phyloP scores from a whole-genome alignment of 2,329 filamentous ascomycete genomes.

The Chrysoporthe austroafricana region DNA sequence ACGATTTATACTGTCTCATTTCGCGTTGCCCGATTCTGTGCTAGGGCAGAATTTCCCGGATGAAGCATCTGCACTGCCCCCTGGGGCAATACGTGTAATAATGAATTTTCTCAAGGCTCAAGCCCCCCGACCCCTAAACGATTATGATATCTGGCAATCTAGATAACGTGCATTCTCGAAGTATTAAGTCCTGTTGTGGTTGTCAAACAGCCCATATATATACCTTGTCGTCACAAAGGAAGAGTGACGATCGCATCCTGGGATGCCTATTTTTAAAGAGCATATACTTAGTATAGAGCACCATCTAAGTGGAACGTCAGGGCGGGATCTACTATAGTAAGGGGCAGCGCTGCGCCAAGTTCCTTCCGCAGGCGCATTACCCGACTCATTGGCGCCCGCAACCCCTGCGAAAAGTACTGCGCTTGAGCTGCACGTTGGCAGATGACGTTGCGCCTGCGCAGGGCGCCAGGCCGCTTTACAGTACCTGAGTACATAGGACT shows the following conservation, averaged over 20 bases:
- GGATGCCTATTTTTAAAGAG: conserved; percentile 24
- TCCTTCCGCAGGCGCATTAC: conserved; percentile 6
- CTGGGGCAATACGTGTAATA: neutral
- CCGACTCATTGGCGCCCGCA: conserved; percentile 6
- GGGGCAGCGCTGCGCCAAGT: neutral
- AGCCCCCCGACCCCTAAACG: too few species aligned
- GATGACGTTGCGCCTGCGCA: conserved; percentile 11
- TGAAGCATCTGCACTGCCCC: neutral
- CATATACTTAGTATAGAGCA: conserved; percentile 20
- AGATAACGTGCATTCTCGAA: neutral
- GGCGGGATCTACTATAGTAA: neutral
- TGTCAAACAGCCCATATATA: neutral
- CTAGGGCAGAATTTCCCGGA: too few species aligned
- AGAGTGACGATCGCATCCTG: neutral
- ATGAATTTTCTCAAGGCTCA: neutral
- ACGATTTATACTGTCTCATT: neutral
- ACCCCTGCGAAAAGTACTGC: conserved; percentile 8
- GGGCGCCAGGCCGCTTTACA: neutral
- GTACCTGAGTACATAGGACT: conserved; percentile 1
- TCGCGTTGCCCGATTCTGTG: neutral
- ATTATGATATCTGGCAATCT: neutral
- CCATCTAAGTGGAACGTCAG: conserved; percentile 4
- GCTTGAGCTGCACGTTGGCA: conserved; percentile 10
- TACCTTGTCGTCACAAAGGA: neutral
- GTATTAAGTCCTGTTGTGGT: neutral